Evolutionary conservation across 2,329 filamentous ascomycete genomes (phyloP), one percentile per base, ranked within the genome.

Genomic region (Diaporthe batatas): DNA sequence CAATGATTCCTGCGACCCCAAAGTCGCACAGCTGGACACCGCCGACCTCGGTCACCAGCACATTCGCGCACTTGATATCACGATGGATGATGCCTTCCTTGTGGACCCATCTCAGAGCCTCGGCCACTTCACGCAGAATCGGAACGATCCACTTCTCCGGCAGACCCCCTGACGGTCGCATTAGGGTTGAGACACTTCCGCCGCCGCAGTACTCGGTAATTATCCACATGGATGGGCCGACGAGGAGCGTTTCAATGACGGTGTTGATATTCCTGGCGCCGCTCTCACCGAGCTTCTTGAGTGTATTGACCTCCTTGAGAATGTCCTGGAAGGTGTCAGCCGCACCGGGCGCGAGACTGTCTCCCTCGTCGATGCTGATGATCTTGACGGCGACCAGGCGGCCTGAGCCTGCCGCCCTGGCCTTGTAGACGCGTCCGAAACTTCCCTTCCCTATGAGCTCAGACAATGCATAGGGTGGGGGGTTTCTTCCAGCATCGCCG

Each of bases 201-300:
- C 94, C 94, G 8, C 92, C 93, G 78, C 93, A 95, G 81, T 95
- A 95, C 83, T 96, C 93, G 73, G 93, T 95, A 72, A 96, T 90
- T 84, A 96, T 94, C 94, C 94, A 97, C 84, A 97, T 91, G 74
- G 93, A 90, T 76, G 93, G 91, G 59, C 93, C 92, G 53, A 96
- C 90, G 16, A 93, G 91, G 29, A 95, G 87, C 6, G 93, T 93
- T 76, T 95, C 93, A 77, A 95, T 91, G 71, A 96, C 92, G 77
- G 91, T 89, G 80, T 96, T 96, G 83, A 97, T 91, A 79, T 96
- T 95, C 76, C 89, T 89, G 39, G 93, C 93, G 64, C 91, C 92
- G 77, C 88, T 93, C 76, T 93, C 91, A 78, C 92, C 91, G 59
- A 97, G 86, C 73, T 93, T 86, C 78, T 93, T 91, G 68, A 97